Percentiles rank a stretch among this genome's conserved stretches.
phyloP scores from a whole-genome alignment of 805 yeast species.

The Teunomyces cretensis region DNA sequence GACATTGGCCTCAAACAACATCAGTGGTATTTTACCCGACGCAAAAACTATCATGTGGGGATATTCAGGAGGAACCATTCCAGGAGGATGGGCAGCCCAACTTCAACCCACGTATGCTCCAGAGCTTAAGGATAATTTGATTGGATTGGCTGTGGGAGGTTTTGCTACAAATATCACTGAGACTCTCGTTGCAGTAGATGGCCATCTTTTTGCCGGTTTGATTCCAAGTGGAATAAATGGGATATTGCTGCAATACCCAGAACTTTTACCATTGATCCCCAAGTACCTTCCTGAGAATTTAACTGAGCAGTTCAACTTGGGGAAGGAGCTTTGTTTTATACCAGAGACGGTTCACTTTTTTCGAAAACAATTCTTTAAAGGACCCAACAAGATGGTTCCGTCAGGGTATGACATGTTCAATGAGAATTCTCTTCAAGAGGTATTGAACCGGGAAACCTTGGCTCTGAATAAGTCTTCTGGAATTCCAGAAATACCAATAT shows the following conservation, averaged over 20 bases:
- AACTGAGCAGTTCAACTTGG: not conserved
- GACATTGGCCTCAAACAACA: constrained; percentile 9
- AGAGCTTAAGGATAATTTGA: constrained; percentile 11
- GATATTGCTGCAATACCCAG: constrained; percentile 30
- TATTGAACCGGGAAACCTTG: not conserved
- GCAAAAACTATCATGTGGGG: constrained; percentile 21
- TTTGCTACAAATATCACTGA: constrained; percentile 31
- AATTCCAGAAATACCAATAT: constrained; percentile 9
- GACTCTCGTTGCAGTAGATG: constrained; percentile 22
- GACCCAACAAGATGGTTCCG: too few species aligned
- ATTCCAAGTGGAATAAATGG: constrained; percentile 29
- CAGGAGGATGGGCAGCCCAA: constrained; percentile 23
- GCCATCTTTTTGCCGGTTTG: constrained; percentile 27
- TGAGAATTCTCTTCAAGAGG: not conserved
- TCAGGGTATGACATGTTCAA: not conserved
- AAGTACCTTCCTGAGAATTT: constrained; percentile 1
- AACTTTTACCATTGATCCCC: constrained; percentile 7
- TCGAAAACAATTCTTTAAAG: too few species aligned
- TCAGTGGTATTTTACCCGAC: constrained; percentile 14
- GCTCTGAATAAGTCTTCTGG: not conserved
- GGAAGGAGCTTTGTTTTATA: too few species aligned
- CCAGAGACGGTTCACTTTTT: too few species aligned
- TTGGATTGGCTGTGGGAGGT: constrained; percentile 38
- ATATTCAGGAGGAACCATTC: constrained; percentile 25
- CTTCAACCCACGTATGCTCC: constrained; percentile 24